Evolutionary conservation across 2,329 filamentous ascomycete species (phyloP), one percentile per base, ranked within the genome.

Genomic region (Aspergillus ibericus): DNA sequence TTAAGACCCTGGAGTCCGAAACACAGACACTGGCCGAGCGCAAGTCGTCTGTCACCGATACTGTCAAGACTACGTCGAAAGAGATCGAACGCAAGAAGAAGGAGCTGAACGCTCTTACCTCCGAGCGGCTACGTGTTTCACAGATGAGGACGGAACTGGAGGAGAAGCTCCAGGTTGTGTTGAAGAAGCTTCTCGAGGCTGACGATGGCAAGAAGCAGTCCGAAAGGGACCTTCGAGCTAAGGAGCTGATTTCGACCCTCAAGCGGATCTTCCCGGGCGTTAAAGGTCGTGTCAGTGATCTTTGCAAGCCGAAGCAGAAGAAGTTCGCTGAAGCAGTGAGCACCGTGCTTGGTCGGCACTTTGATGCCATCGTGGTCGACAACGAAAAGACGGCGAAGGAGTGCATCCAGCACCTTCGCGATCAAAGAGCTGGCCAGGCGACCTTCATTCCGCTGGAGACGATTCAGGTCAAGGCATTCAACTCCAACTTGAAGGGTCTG

Each of bases 391-490:
- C 91, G 1, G 95, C 91, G 27, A 88, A 92, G 59, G 92, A 97
- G 67, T 99, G 95, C 73, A 95, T 99, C 56, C 87, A 95, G 66
- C 96, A 96, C 70, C 85, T 99, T 59, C 95, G 95, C 67, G 92
- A 96, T 64, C 91, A 97, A 72, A 88, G 91, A 56, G 88, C 90
- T 55, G 85, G 90, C 6, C 91, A 93, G 58, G 91, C 95, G 77
- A 97, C 92, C 1, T 98, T 99, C 75, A 93, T 98, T 63, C 95
- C 95, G 1, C 83, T 99, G 16, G 95, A 99, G 80, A 97, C 96
- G 53, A 96, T 99, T 74, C 96, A 98, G 70, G 93, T 97, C 71
- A 93, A 91, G 73, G 88, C 91, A 10, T 86, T 95, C 59, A 96
- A 96, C 72, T 90, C 92, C 5, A 93, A 91, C 59, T 82, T 99